Evolutionary conservation across 192 early-diverging fungal species (phyloP).

Genomic region (Backusella circina): DNA sequence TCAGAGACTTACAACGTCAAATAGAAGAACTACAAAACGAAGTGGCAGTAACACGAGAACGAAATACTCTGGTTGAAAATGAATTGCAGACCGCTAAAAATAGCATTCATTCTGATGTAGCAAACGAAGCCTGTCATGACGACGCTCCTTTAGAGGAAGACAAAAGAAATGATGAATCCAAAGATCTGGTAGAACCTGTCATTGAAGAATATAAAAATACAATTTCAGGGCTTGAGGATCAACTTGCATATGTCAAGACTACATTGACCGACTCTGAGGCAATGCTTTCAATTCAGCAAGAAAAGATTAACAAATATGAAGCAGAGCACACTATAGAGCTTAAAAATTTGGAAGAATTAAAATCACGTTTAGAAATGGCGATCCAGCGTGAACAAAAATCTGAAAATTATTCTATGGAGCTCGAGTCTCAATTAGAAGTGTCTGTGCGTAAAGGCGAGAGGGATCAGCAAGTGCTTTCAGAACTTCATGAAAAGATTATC

Average conservation of each 20-base stretch:
- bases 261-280: constrained; percentile 48
- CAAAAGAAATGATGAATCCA: not conserved
- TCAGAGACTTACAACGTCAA: constrained; percentile 16
- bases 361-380: constrained; percentile 36
- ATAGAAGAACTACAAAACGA: constrained; percentile 24
- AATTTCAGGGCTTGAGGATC: constrained; percentile 54
- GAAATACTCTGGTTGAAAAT: constrained; percentile 10
- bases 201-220: constrained; percentile 68
- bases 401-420: constrained; percentile 37
- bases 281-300: constrained; percentile 54
- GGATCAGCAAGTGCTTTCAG: constrained; percentile 31
- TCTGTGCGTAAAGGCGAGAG: constrained; percentile 22
- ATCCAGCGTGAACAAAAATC: constrained; percentile 41
- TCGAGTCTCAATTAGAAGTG: constrained; percentile 27
- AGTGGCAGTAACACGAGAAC: constrained; percentile 16
- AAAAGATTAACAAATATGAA: constrained; percentile 42
- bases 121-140: not conserved
- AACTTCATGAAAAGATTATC: constrained; percentile 35
- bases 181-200: constrained; percentile 59
- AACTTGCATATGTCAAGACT: constrained; percentile 51
- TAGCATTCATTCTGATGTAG: not conserved
- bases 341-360: constrained; percentile 37
- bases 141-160: not conserved
- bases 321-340: constrained; percentile 35
- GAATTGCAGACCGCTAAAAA: not conserved